Evolutionary conservation across 495 filamentous ascomycete species (phyloP), one percentile per base, ranked within the genome.

Genomic region (Chaetomium fimeti): DNA sequence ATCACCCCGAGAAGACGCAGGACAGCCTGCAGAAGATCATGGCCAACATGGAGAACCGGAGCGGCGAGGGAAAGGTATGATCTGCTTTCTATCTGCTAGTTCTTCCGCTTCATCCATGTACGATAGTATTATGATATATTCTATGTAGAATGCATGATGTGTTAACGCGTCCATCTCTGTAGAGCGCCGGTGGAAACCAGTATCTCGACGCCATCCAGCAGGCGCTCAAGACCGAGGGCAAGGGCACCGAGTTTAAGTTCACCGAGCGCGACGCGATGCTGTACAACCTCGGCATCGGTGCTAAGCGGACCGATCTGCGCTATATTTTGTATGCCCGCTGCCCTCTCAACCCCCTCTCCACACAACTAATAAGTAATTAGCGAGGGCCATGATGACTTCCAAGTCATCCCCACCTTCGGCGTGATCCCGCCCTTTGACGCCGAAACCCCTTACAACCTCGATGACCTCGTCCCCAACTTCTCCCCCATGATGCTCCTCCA

Each of bases 401-500:
- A 96, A 76, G 88, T 88, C 57, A 83, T 98, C 47, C 94, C 94
- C 47, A 96, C 93, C 36, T 98, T 90, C 76, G 94, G 92, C 76
- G 95, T 98, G 58, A 85, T 98, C 73, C 95, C 94, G 20, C 89
- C 86, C 74, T 98, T 98, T 80, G 89, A 89, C 81, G 88, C 92
- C 68, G 81, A 87, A 65, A 81, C 84, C 57, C 91, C 95, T 59
- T 98, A 88, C 82, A 85, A 80, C 79, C 80, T 93, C 67, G 83
- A 87, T 66, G 91, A 96, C 27, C 80, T 98, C 66, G 87, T 98
- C 48, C 91, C 92, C 72, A 91, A 98, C 80, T 98, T 96, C 84
- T 90, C 85, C 6, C 93, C 93, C 66, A 98, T 97, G 95, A 97
- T 98, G 93, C 87, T 98, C 57, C 88, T 98, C 22, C 94, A 98